phyloP scores from a whole-genome alignment of 352 stramenopile species.

The Globisporangium viniferum region DNA sequence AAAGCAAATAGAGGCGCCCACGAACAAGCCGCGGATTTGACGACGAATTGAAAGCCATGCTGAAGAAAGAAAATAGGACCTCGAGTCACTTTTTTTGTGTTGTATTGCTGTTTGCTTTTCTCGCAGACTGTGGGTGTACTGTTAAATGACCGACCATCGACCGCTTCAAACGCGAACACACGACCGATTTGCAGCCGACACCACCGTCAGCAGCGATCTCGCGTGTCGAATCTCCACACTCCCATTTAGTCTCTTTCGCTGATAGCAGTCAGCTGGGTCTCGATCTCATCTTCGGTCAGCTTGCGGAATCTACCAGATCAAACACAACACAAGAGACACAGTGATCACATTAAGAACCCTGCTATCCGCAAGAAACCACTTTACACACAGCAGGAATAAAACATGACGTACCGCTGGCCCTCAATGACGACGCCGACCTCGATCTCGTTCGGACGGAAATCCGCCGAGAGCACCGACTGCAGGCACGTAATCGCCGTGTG shows the following conservation, averaged over 20 bases:
- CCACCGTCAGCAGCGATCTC: background rate
- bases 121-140: too few relatives aligned
- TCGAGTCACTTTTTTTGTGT: too few relatives aligned
- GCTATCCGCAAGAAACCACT: constrained; percentile 1
- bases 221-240: background rate
- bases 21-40: too few relatives aligned
- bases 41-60: too few relatives aligned
- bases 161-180: too few relatives aligned
- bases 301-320: constrained; percentile 80
- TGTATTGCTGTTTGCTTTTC: too few relatives aligned
- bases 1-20: too few relatives aligned
- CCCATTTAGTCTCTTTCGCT: constrained; percentile 88
- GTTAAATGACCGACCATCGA: too few relatives aligned
- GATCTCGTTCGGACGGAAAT: constrained; percentile 98
- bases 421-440: constrained; percentile 75
- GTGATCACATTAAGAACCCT: constrained; percentile 23
- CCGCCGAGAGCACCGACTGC: constrained; percentile 95
- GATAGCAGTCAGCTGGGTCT: constrained; percentile 97
- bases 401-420: constrained; percentile 60
- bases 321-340: constrained; percentile 15
- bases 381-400: background rate
- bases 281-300: constrained; percentile 96
- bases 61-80: too few relatives aligned
- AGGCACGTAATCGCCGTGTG: constrained; percentile 97
- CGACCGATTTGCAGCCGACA: background rate